Evolutionary conservation across 1,284 basidiomycete genomes (phyloP), one percentile per base, ranked within the genome.

Genomic region (Melampsora larici-populina): DNA sequence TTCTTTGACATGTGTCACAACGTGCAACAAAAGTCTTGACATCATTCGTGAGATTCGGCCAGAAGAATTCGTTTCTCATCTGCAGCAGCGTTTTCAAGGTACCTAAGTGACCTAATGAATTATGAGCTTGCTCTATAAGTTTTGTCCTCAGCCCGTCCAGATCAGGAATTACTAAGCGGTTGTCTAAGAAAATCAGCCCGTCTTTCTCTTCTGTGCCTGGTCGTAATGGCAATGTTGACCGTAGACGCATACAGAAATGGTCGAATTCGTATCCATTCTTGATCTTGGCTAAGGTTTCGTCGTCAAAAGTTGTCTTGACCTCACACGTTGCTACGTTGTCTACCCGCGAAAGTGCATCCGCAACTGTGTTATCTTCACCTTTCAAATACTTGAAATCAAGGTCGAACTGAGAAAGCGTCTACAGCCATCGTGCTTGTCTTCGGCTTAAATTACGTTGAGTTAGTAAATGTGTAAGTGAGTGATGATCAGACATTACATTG

Each of bases 141-240:
- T 70, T 51, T 7, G 7, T 2, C 7, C 29, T 3, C 5, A 70
- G 46, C n/a, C n/a, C n/a, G 11, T 49, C 21, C 7, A n/a, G 13
- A 29, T 48, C 31, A 3, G 48, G 67, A 29, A 70, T 51, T 3
- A 70, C 11, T 31, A 70, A 26, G 4, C 48, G 18, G 9, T 29
- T 46, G 67, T 70, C 26, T 18, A 70, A 21, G 51, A 70, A 70
- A 17, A 70, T 36, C 9, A 70, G 46, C 2, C 46, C 67, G n/a
- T 70, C 13, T 4, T 5, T 6, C 18, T 51, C 21, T 18, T 29
- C n/a, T 17, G 40, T 49, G 43, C 51, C 26, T 2, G 11, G 40
- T n/a, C 67, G 24, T 6, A 70, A 26, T 5, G 67, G 67, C 4
- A 70, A 49, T 18, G 51, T 46, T 21, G 33, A 49, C 33, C 36